phyloP scores from a whole-genome alignment of 192 early-diverging fungal species.

The Irineochytrium annulatum region DNA sequence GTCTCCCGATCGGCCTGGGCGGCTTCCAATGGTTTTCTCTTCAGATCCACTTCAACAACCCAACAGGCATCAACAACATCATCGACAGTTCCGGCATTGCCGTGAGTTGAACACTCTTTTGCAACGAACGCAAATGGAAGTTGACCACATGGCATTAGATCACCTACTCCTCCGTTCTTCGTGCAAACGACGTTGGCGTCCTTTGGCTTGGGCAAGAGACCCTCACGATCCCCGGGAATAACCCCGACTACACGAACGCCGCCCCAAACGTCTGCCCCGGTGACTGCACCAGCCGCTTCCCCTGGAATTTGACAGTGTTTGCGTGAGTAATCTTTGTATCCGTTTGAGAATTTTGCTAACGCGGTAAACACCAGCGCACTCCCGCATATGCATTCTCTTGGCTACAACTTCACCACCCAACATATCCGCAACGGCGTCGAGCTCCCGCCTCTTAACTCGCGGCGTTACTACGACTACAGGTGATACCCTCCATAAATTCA shows the following conservation, averaged over 20 bases:
- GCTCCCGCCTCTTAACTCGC: not conserved
- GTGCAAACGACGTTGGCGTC: conserved; percentile 12
- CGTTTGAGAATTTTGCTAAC: not conserved
- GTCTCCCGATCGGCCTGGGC: conserved; percentile 14
- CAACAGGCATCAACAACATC: conserved; percentile 2
- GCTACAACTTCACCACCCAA: conserved; percentile 9
- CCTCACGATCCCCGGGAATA: conserved; percentile 12
- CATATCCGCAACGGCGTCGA: conserved; percentile 10
- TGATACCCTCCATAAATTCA: not conserved
- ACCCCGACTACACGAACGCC: not conserved
- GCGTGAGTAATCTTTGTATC: not conserved
- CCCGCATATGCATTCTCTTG: no score
- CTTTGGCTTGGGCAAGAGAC: not conserved
- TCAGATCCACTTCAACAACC: conserved; percentile 33
- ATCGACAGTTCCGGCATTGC: conserved; percentile 18
- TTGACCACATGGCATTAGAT: not conserved
- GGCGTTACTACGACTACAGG: conserved; percentile 21
- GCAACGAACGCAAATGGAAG: no score
- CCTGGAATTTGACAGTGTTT: conserved; percentile 5
- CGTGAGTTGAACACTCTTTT: not conserved
- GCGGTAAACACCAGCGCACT: no score
- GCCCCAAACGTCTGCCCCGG: conserved; percentile 9
- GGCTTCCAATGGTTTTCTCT: conserved; percentile 12
- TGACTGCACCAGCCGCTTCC: conserved; percentile 13
- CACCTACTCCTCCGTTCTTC: conserved; percentile 11